A percentile compares a stretch with the other conserved stretches of the same genome.
These are phyloP conservation scores for Polygonum maritimum DNA, from an alignment of 148 eudicot genomes.

Conservation along the genomic window DNA sequence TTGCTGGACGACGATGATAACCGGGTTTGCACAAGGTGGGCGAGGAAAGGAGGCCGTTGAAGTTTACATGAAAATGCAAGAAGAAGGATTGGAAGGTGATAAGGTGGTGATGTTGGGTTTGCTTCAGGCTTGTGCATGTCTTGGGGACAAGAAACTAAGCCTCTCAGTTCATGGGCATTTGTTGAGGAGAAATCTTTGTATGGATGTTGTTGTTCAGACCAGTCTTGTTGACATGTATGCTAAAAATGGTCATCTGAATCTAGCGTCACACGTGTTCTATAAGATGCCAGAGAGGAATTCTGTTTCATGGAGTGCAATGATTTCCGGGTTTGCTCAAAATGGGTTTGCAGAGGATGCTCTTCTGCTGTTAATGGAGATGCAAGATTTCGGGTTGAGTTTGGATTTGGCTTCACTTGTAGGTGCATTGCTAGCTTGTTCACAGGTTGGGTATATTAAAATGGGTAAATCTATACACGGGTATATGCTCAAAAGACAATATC, in stretches of 20 bases:
- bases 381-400: slow-evolving; percentile 36
- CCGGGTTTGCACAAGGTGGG: slow-evolving; percentile 36
- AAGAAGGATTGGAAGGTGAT: slow-evolving; percentile 64
- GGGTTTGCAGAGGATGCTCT: slow-evolving; percentile 62
- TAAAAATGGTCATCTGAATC: slow-evolving; percentile 53
- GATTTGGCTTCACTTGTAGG: slow-evolving; percentile 68
- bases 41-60: slow-evolving; percentile 33
- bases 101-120: slow-evolving; percentile 42
- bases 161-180: slow-evolving; percentile 57
- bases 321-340: slow-evolving; percentile 76
- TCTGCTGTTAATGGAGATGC: slow-evolving; percentile 61
- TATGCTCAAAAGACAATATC: slow-evolving; percentile 46
- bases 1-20: slow-evolving; percentile 61
- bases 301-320: slow-evolving; percentile 85
- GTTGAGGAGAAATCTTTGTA: slow-evolving; percentile 34
- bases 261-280: slow-evolving; percentile 54
- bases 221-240: slow-evolving; percentile 65
- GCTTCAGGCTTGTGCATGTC: slow-evolving; percentile 49
- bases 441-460: slow-evolving; percentile 51
- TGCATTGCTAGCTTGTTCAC: slow-evolving; percentile 75
- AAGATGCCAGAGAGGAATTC: slow-evolving; percentile 45
- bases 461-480: slow-evolving; percentile 61
- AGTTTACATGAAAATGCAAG: slow-evolving; percentile 56
- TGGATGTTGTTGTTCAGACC: slow-evolving; percentile 57
- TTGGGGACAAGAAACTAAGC: slow-evolving; percentile 38